Evolutionary conservation across 2,329 filamentous ascomycete species (phyloP), one percentile per base, ranked within the genome.

Genomic region (Pseudocercospora vitis): DNA sequence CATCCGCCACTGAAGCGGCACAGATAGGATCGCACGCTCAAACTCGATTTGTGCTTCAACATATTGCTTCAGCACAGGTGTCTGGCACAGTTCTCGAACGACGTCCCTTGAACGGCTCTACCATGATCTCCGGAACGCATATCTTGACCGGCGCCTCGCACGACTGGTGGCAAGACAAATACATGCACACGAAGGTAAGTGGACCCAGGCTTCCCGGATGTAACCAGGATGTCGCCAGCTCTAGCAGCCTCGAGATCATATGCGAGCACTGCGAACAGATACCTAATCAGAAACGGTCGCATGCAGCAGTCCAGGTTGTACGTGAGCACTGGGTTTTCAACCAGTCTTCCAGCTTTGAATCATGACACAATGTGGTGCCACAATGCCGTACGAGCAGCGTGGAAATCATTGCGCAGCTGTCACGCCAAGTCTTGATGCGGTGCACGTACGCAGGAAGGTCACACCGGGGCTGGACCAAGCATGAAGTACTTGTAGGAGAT

Each of bases 361-460:
- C 18, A 14, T 18, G 35, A 39, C 16, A 16, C 16, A 39, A 14
- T 19, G 4, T 39, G 14, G 35, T 39, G 35, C n/a, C 6, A 39
- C 35, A 16, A 16, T 19, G 18, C 18, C 11, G n/a, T n/a, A n/a
- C n/a, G n/a, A n/a, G n/a, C n/a, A n/a, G n/a, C n/a, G n/a, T n/a
- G n/a, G n/a, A n/a, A n/a, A 44, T 18, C 40, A 44, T 28, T 28
- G 23, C 40, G 40, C 39, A 44, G 39, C 18, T 28, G 39, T 44
- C 39, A 44, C 14, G 21, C 19, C 21, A 24, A 28, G 2, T 44
- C 35, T 39, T 39, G 35, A 11, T 12, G 35, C 35, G 16, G 35
- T 39, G 35, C 35, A 40, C 19, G 35, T n/a, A 21, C 19, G 21
- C 40, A 45, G n/a, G 21, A 45, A 45, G 21, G 32, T 35, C n/a